These are phyloP conservation scores for Bertia moriformis DNA, from an alignment of 2,329 filamentous ascomycete genomes.

Conservation along the genomic window DNA sequence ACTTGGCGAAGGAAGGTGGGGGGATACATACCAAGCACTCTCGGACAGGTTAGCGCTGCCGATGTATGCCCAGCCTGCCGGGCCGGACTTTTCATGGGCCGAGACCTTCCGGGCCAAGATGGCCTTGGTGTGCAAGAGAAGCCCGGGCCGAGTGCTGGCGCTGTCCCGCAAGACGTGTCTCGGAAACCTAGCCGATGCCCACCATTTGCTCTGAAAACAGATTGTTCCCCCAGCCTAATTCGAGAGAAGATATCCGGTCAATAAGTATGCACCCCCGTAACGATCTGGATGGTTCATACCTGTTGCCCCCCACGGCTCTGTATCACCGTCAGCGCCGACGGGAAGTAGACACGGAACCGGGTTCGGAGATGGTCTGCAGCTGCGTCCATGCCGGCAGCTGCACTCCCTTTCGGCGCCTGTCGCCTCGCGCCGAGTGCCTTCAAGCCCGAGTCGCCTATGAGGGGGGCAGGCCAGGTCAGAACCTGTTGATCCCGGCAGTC, in stretches of 20 bases:
- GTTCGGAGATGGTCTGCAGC: conserved; percentile 24
- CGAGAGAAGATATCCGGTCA: neutral
- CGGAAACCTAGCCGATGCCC: conserved; percentile 56
- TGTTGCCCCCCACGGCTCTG: conserved; percentile 46
- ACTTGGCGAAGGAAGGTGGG: neutral
- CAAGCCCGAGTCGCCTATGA: conserved; percentile 24
- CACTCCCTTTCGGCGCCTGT: conserved; percentile 11
- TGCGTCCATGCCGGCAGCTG: conserved; percentile 6
- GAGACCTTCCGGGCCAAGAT: conserved; percentile 28
- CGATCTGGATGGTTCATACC: conserved; percentile 24
- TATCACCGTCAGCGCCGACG: conserved; percentile 54
- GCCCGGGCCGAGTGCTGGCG: conserved; percentile 50
- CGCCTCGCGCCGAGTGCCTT: conserved; percentile 29
- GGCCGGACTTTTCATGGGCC: conserved; percentile 6
- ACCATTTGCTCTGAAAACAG: conserved; percentile 63
- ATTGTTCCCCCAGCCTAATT: conserved; percentile 75
- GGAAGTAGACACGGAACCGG: conserved; percentile 66
- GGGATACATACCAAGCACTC: conserved; percentile 63
- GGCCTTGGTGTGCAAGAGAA: conserved; percentile 83
- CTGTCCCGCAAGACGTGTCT: conserved; percentile 60
- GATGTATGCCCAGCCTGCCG: conserved; percentile 62
- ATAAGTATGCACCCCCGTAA: neutral
- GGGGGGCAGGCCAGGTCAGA: conserved; percentile 1
- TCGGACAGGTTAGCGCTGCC: conserved; percentile 92
- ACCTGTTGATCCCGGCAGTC: too few species aligned